Evolutionary conservation across 495 filamentous ascomycete genomes (phyloP), one percentile per base, ranked within the genome.

Genomic region (Podospora didyma): DNA sequence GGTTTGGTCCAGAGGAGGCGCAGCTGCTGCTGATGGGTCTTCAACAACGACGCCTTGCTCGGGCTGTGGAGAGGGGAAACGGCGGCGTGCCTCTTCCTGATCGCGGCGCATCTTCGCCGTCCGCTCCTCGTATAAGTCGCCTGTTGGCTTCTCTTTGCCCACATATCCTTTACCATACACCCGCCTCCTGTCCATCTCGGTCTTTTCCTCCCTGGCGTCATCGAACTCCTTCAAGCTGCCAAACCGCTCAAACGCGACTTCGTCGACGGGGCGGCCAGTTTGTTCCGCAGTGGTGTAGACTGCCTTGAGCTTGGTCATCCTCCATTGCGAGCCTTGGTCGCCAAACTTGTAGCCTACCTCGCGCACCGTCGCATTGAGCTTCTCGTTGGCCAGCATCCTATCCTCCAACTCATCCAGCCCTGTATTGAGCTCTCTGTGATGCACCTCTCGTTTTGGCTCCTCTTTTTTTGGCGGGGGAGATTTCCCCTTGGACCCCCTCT

Each of bases 201-300:
- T 84, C 73, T 96, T 88, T 66, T 99, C 95, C 67, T 99, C 94
- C 51, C 94, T 80, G 3, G 91, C 93, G 63, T 96, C 89, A 66
- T 99, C 94, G 68, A 96, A 97, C 2, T 86, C 86, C 26, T 31
- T 34, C 20, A 99, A 69, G 62, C 84, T 84, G 12, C 93, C 95
- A 67, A 87, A 96, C 50, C 89, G 78, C 61, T 95, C 86, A 23
- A 86, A 57, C 1, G 94, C 94, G 52, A 96, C 74, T 24, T 92
- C 89, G 23, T 97, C 92, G 17, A 94, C 75, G 7, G 82, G 39
- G 50, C 76, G 78, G 2, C 86, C 86, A 10, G 75, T 85, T 64
- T 93, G 86, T 61, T 96, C 80, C 0, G 90, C 87, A 53, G 86
- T 82, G 49, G 86, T 81, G 73, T 96, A 96, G 17, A 96, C 86